These are phyloP conservation scores for Rhizopus sp. DNA, from an alignment of 371 early-diverging fungal species.

Conservation along the genomic window DNA sequence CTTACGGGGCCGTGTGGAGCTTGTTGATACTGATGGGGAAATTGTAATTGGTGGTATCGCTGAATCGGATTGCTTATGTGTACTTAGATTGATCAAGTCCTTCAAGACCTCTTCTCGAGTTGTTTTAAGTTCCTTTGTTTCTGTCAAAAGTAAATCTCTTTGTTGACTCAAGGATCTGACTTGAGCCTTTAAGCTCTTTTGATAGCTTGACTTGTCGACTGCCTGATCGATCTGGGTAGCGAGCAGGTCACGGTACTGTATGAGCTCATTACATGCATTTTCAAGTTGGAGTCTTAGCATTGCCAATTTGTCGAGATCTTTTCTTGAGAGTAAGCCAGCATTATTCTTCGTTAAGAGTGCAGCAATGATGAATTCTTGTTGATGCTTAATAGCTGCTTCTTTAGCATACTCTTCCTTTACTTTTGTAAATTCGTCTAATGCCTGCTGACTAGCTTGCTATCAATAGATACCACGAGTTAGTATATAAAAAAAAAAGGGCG, in stretches of 20 bases:
- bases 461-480: not conserved
- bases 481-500: not conserved
- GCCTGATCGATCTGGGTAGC: conserved; percentile 14
- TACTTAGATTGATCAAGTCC: conserved; percentile 53
- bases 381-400: conserved; percentile 14
- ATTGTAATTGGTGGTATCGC: not conserved
- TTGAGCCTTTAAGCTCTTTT: conserved; percentile 24
- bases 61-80: conserved; percentile 43
- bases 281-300: conserved; percentile 27
- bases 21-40: conserved; percentile 2
- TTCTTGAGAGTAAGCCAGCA: conserved; percentile 19
- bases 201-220: conserved; percentile 14
- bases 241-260: conserved; percentile 22
- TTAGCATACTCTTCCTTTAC: conserved; percentile 17
- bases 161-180: conserved; percentile 26
- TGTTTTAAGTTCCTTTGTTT: conserved; percentile 23
- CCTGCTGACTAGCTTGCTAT: conserved; percentile 29
- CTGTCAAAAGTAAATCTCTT: conserved; percentile 24
- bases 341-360: conserved; percentile 12
- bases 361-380: conserved; percentile 17
- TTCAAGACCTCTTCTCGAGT: conserved; percentile 12
- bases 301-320: conserved; percentile 27
- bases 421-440: conserved; percentile 30
- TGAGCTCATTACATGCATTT: conserved; percentile 28
- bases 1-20: conserved; percentile 15